These are phyloP conservation scores for Fomitopsis pulvina DNA, from an alignment of 768 basidiomycete genomes.

Conservation along the genomic window DNA sequence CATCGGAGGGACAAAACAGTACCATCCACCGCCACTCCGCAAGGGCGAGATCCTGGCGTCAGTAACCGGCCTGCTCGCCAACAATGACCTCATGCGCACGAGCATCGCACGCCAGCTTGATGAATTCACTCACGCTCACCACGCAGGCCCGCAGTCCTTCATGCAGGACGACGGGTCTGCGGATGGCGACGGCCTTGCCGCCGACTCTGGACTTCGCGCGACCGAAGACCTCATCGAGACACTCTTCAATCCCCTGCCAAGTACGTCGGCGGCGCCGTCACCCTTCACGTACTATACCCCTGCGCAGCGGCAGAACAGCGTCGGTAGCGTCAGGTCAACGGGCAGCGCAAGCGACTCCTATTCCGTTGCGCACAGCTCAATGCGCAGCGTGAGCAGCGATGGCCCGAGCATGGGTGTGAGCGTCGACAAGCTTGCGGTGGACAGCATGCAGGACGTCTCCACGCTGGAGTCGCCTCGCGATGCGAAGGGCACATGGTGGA, in stretches of 20 bases:
- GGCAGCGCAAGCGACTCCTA: conserved; percentile 3
- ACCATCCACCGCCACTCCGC: conserved; percentile 59
- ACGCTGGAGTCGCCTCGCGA: not conserved
- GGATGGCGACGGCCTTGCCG: conserved; percentile 35
- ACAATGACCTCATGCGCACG: conserved; percentile 42
- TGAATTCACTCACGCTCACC: conserved; percentile 26
- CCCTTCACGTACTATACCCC: conserved; percentile 26
- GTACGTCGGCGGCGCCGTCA: conserved; percentile 8
- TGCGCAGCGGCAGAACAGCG: conserved; percentile 4
- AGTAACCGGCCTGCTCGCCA: conserved; percentile 50
- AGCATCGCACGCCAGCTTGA: conserved; percentile 44
- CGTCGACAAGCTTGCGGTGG: conserved; percentile 7
- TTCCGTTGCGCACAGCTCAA: conserved; percentile 6
- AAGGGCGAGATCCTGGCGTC: conserved; percentile 70
- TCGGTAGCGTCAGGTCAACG: not conserved
- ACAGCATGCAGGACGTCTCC: not conserved
- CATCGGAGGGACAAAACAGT: conserved; percentile 47
- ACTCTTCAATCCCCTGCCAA: conserved; percentile 64
- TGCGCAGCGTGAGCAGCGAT: conserved; percentile 12
- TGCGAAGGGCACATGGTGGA: conserved; percentile 15
- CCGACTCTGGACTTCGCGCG: conserved; percentile 49
- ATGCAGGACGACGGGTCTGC: conserved; percentile 15
- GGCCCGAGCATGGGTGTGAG: conserved; percentile 9
- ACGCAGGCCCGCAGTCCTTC: conserved; percentile 11
- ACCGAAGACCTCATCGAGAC: conserved; percentile 75